Evolutionary conservation across 306 rosid genomes (phyloP), one percentile per base, ranked within the genome.

Genomic region (Aeschynomene evenia): DNA sequence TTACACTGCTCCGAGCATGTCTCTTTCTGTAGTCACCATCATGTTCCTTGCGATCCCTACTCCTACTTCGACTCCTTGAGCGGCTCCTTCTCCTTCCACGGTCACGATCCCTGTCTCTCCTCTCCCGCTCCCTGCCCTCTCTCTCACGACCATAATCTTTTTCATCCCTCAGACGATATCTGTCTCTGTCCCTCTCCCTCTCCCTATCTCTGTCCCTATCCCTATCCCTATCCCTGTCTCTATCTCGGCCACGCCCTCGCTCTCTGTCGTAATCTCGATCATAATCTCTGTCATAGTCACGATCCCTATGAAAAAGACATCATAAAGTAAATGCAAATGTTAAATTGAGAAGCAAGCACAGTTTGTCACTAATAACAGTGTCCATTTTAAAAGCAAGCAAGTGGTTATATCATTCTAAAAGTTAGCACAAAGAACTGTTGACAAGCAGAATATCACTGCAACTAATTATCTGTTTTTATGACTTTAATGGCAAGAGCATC

Each of bases 21-120:
- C 98, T 88, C 89, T 85, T 89, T 46, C 92, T 85, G 76, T 82
- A 65, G 72, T 86, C 92, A 33, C 78, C 88, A 16, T 85, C 91
- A 57, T 85, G 78, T 18, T 86, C 97, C 78, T 77, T 91, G 67
- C 79, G 88, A 75, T 91, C 96, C 72, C 86, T 84, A 67, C 98
- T 94, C 82, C 96, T 75, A 76, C 97, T 90, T 52, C 91, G 87
- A 73, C 95, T 95, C 81, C 96, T 87, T 37, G 99, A 95, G 72
- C 54, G 77, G 74, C 97, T 94, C 80, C 99, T 79, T 48, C 95
- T 73, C 74, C 97, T 83, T 60, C 96, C 97, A 74, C 90, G 94
- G 48, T 94, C 96, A 36, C 95, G 92, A 60, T 94, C 97, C 66
- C 96, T 91, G 0, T 89, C 97, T 84, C 99, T 78, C 79, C 96